phyloP scores from a whole-genome alignment of 371 early-diverging fungal genomes.

The Haplosporangium sp. region DNA sequence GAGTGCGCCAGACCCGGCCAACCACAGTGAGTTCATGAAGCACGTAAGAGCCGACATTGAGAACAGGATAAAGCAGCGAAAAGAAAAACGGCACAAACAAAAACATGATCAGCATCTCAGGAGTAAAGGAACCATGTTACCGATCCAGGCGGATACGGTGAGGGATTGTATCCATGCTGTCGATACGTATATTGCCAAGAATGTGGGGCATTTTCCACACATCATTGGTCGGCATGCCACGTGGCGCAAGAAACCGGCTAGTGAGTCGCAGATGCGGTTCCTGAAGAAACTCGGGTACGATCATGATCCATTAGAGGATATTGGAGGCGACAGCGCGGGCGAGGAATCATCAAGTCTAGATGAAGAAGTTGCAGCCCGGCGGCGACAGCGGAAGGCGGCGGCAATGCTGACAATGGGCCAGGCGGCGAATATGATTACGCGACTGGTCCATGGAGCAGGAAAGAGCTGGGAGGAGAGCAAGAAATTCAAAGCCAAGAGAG shows the following conservation, averaged over 20 bases:
- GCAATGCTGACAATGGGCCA: constrained; percentile 63
- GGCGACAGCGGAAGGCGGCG: background rate
- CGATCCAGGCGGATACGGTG: constrained; percentile 58
- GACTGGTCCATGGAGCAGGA: constrained; percentile 60
- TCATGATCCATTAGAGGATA: constrained; percentile 7
- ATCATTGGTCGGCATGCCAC: constrained; percentile 58
- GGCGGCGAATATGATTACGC: constrained; percentile 67
- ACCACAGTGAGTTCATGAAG: background rate
- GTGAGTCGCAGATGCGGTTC: constrained; percentile 60
- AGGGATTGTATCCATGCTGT: constrained; percentile 66
- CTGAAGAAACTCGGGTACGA: constrained; percentile 54
- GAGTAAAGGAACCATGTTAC: constrained; percentile 35
- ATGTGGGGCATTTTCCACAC: constrained; percentile 16
- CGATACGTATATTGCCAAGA: constrained; percentile 67
- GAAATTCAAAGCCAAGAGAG: constrained; percentile 28
- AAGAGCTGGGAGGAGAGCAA: constrained; percentile 40
- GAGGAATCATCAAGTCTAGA: constrained; percentile 22
- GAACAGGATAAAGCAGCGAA: constrained; percentile 1
- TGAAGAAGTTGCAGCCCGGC: constrained; percentile 10
- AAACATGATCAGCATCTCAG: constrained; percentile 9
- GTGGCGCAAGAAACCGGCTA: constrained; percentile 67
- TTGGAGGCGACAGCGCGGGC: background rate
- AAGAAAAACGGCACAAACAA: constrained; percentile 1
- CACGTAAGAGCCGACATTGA: constrained; percentile 7
- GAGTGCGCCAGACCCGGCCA: too few species aligned